Evolutionary conservation across 768 basidiomycete genomes (phyloP).

Genomic region (Mycena maculata): DNA sequence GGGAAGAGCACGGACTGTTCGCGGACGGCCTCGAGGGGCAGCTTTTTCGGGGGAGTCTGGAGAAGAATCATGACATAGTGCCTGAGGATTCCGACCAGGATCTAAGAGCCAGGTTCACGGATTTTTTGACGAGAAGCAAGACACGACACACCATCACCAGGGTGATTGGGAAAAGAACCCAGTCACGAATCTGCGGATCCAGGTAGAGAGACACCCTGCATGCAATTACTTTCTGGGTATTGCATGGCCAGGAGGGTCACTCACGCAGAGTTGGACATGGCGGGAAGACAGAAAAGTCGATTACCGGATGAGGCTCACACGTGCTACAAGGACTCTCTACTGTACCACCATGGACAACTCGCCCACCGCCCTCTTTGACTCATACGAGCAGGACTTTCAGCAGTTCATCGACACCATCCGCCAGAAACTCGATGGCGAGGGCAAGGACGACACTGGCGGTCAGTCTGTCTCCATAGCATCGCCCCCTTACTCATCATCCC

Average conservation of each 20-base stretch:
- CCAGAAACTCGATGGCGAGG: slow-evolving; percentile 80
- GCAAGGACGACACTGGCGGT: slow-evolving; percentile 78
- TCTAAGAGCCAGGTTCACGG: slow-evolving; percentile 56
- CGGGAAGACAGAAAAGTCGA: slow-evolving; percentile 19
- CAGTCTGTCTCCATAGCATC: slow-evolving; percentile 39
- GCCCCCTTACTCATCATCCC: slow-evolving; percentile 21
- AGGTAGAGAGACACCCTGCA: slow-evolving; percentile 73
- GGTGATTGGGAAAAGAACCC: slow-evolving; percentile 96
- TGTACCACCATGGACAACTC: slow-evolving; percentile 76
- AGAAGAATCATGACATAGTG: slow-evolving; percentile 93
- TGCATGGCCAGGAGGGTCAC: slow-evolving; percentile 35
- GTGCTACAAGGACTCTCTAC: slow-evolving; percentile 19
- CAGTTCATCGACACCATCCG: slow-evolving; percentile 81
- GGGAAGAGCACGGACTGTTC: slow-evolving; percentile 78
- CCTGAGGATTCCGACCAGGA: slow-evolving; percentile 90
- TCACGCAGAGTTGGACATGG: slow-evolving; percentile 61
- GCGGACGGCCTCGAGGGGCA: slow-evolving; percentile 79
- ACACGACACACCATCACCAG: slow-evolving; percentile 87
- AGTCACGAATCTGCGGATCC: slow-evolving; percentile 95
- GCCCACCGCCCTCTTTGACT: slow-evolving; percentile 87
- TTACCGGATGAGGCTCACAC: slow-evolving; percentile 12
- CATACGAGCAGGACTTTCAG: slow-evolving; percentile 93
- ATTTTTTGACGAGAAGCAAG: background rate
- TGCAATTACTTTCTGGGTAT: background rate
- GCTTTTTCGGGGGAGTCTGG: slow-evolving; percentile 85